Evolutionary conservation across 2,329 filamentous ascomycete genomes (phyloP).

Genomic region (Fusarium humuli): DNA sequence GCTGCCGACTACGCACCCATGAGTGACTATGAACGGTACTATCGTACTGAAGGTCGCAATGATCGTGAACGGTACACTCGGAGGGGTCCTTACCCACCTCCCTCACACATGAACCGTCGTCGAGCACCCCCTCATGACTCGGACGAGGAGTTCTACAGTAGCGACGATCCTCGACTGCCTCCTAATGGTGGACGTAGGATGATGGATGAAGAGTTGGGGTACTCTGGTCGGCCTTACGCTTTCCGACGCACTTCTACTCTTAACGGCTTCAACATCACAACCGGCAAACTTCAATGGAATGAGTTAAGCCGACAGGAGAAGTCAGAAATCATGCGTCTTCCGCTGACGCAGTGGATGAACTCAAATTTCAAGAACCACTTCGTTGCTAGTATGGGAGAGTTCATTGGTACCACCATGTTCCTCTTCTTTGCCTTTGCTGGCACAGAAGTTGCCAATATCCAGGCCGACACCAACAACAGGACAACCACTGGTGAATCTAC

Average conservation of each 20-base stretch:
- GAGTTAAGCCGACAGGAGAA: slow-evolving; percentile 55
- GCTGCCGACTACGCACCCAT: slow-evolving; percentile 35
- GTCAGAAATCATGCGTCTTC: slow-evolving; percentile 57
- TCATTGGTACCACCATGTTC: slow-evolving; percentile 58
- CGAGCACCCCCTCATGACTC: slow-evolving; percentile 39
- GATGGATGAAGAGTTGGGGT: slow-evolving; percentile 44
- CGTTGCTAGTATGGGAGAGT: slow-evolving; percentile 53
- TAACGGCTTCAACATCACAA: slow-evolving; percentile 33
- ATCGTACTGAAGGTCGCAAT: slow-evolving; percentile 39
- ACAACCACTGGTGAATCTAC: slow-evolving; percentile 58
- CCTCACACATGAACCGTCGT: slow-evolving; percentile 42
- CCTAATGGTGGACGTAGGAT: slow-evolving; percentile 30
- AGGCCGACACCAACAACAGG: slow-evolving; percentile 48
- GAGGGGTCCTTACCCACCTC: slow-evolving; percentile 42
- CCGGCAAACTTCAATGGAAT: slow-evolving; percentile 53
- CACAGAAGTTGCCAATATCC: slow-evolving; percentile 56
- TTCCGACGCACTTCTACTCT: slow-evolving; percentile 28
- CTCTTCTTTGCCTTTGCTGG: slow-evolving; percentile 58
- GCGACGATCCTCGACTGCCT: slow-evolving; percentile 36
- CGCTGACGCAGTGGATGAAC: slow-evolving; percentile 61
- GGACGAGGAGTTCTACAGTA: slow-evolving; percentile 41
- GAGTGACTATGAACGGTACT: slow-evolving; percentile 44
- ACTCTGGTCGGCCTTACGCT: slow-evolving; percentile 4
- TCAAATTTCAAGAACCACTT: slow-evolving; percentile 59
- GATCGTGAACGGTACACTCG: slow-evolving; percentile 42